Evolutionary conservation across 441 rosid species (phyloP).

Genomic region (Kokia cookei): DNA sequence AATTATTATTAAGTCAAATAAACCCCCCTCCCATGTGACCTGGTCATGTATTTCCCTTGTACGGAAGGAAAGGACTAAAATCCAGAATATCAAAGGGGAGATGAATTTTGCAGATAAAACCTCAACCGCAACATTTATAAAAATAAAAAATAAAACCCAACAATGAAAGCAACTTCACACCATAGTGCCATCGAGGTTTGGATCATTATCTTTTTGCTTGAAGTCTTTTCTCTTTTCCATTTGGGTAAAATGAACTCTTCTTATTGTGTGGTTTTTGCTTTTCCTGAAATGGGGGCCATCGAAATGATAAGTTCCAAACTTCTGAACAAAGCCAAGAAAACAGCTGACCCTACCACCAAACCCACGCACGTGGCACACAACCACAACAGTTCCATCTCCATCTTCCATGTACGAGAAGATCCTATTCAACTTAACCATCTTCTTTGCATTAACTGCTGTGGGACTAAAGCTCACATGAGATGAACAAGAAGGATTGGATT

Average conservation of each 20-base stretch:
- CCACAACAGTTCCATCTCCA: not conserved
- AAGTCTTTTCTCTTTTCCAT: not conserved
- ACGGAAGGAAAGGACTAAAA: too few species aligned
- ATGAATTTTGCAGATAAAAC: not conserved
- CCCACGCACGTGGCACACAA: not conserved
- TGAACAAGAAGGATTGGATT: not conserved
- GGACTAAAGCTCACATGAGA: conserved; percentile 21
- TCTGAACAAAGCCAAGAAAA: conserved; percentile 5
- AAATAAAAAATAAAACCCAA: not conserved
- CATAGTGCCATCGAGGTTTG: not conserved
- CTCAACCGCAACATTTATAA: not conserved
- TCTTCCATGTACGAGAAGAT: not conserved
- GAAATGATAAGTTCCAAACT: conserved; percentile 25
- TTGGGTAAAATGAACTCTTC: not conserved
- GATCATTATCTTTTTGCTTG: not conserved
- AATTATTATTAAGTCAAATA: not conserved
- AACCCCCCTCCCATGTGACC: not conserved
- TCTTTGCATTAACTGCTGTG: conserved; percentile 4
- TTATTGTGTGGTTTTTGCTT: too few species aligned
- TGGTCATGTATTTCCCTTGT: not conserved
- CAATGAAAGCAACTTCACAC: not conserved
- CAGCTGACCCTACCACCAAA: conserved; percentile 6
- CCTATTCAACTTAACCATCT: conserved; percentile 12
- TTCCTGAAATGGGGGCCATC: not conserved
- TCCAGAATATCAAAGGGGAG: not conserved